Conservation (phyloP, 2,329 filamentous ascomycete genomes). For the Talaromyces sp. region DNA sequence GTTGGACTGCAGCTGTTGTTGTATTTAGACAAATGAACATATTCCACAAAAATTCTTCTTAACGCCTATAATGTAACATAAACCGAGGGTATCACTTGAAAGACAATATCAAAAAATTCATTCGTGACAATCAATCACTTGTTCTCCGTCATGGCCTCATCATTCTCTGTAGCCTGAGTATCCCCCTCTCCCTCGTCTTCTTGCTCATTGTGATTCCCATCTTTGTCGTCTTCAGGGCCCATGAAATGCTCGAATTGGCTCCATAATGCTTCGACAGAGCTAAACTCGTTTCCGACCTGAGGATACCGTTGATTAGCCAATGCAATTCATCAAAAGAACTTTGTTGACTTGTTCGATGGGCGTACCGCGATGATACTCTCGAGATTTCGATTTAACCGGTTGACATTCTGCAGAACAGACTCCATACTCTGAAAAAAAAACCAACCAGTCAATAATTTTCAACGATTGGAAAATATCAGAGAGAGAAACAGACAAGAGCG, state of each 20-base stretch:
- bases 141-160: neutral
- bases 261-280: constrained; percentile 95
- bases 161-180: neutral
- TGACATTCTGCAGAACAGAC: constrained; percentile 89
- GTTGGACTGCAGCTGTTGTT: constrained; percentile 15
- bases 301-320: neutral
- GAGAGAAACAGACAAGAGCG: constrained; percentile 22
- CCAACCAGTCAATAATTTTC: neutral
- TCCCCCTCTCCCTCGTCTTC: constrained; percentile 8
- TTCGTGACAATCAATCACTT: neutral
- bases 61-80: neutral
- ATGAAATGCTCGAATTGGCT: constrained; percentile 96
- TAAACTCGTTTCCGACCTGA: constrained; percentile 90
- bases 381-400: constrained; percentile 85
- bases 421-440: constrained; percentile 57
- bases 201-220: constrained; percentile 7
- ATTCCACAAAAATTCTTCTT: neutral
- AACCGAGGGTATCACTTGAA: neutral
- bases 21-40: constrained; percentile 4
- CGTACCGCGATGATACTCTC: constrained; percentile 83
- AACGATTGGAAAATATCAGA: too few relatives aligned
- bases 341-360: neutral
- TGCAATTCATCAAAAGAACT: neutral
- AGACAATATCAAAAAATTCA: neutral
- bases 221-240: constrained; percentile 50